phyloP scores from a whole-genome alignment of 2,329 filamentous ascomycete genomes.

The Drechslerella coelobrocha region DNA sequence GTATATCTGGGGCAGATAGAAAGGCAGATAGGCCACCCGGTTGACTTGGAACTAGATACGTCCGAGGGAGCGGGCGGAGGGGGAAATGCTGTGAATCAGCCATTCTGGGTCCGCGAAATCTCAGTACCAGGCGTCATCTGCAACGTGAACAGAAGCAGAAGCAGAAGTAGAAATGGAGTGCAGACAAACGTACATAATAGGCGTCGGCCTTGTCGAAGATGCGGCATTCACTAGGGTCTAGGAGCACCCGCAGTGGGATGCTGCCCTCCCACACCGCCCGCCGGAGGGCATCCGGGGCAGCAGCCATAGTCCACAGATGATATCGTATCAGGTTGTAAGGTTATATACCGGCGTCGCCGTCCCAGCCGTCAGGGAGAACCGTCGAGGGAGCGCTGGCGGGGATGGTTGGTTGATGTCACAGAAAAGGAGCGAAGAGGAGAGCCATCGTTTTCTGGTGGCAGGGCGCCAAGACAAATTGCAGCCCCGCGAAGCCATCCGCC shows the following conservation, averaged over 20 bases:
- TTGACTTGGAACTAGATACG: constrained; percentile 64
- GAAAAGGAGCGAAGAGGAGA: not conserved
- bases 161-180: too few species aligned
- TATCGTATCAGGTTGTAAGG: not conserved
- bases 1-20: constrained; percentile 69
- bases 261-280: constrained; percentile 54
- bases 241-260: constrained; percentile 54
- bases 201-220: constrained; percentile 54
- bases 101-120: constrained; percentile 29
- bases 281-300: constrained; percentile 48
- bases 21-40: constrained; percentile 72
- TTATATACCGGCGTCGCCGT: not conserved
- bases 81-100: constrained; percentile 36
- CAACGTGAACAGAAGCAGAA: constrained; percentile 3
- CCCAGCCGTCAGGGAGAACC: not conserved
- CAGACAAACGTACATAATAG: constrained; percentile 54
- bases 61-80: constrained; percentile 54
- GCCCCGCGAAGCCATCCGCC: not conserved
- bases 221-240: constrained; percentile 54
- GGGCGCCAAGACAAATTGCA: not conserved
- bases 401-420: not conserved
- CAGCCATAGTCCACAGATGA: not conserved
- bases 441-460: too few species aligned
- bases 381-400: not conserved
- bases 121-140: constrained; percentile 24